Conservation (phyloP, 192 early-diverging fungal species). For the Ramicandelaber brevisporus region DNA sequence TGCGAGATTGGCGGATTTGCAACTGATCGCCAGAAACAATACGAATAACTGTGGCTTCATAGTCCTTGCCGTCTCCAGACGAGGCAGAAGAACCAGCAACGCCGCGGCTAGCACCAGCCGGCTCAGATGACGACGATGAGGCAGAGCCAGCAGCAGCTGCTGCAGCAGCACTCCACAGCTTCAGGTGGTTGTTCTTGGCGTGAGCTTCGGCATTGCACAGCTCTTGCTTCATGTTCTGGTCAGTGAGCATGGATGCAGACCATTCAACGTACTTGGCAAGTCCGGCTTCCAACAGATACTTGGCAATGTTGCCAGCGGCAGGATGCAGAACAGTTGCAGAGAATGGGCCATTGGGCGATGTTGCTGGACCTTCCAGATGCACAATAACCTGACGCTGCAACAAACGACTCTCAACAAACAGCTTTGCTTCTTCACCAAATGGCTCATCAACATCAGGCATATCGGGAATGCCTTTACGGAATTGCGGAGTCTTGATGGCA, state of each 20-base stretch:
- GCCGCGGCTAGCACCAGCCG: too few species aligned
- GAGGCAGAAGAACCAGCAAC: too few species aligned
- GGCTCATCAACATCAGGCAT: constrained; percentile 55
- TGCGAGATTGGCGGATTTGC: constrained; percentile 14
- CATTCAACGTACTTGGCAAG: constrained; percentile 73
- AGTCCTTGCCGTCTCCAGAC: constrained; percentile 2
- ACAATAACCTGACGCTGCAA: constrained; percentile 79
- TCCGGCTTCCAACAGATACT: constrained; percentile 51
- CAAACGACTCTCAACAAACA: constrained; percentile 70
- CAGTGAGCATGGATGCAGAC: constrained; percentile 52
- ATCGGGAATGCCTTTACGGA: constrained; percentile 47
- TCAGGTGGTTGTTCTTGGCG: constrained; percentile 54
- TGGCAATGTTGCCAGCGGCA: constrained; percentile 79
- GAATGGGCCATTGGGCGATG: constrained; percentile 28
- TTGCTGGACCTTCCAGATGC: constrained; percentile 46
- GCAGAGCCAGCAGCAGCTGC: not conserved
- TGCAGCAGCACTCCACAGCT: constrained; percentile 41
- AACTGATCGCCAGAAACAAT: constrained; percentile 32
- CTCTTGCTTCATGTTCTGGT: constrained; percentile 23
- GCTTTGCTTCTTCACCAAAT: constrained; percentile 80
- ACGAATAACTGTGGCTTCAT: constrained; percentile 28
- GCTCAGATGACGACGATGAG: too few species aligned
- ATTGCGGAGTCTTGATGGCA: constrained; percentile 64
- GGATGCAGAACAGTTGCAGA: constrained; percentile 55
- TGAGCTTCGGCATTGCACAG: constrained; percentile 54